Base-by-base conservation (phyloP, 2,329 filamentous ascomycete genomes). In the Claviceps cyperi region DNA sequence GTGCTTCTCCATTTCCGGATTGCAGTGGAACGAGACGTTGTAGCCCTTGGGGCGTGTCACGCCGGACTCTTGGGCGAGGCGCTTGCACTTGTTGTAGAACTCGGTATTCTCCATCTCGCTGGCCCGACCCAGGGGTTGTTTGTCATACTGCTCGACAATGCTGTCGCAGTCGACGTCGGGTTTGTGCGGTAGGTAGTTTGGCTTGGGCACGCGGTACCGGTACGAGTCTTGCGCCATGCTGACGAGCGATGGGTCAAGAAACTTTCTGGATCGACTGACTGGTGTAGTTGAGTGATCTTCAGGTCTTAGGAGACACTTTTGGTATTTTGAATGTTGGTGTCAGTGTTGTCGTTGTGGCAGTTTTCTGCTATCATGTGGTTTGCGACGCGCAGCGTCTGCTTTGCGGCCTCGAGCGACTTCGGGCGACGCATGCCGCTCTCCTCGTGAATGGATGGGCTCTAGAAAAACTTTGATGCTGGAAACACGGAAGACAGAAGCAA, bases 1-100 rank as follows among this genome's bases (percentile, higher is more conserved):
- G 67, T 97, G 91, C 63, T 86, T 85, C 69, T 98, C 92, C 64
- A 97, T 94, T 53, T 87, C 82, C 1, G 90, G 86, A 61, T 96
- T 96, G 69, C 89, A 88, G 66, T 98, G 92, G 68, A 90, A 97
- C 9, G 91, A 96, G 45, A 98, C 91, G 35, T 78, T 89, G 69
- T 94, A 90, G 57, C 89, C 90, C 62, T 84, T 83, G 1, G 91
- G 90, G 37, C 81, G 78, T 48, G 81, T 79, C 60, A 96, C 86
- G 57, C 81, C 83, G 66, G 86, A 76, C 48, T 77, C 71, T 52
- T 75, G 69, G 22, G 76, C 77, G 21, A 72, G 66, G 49, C 72
- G 73, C 62, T 76, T 77, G 64, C 76, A 76, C 63, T 78, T 78
- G 60, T 70, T 71, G 56, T 73, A 75, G 62, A 73, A 80, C 52